Base-by-base conservation (phyloP, 169 alveolate genomes). In the Plasmodium cynomolgi region DNA sequence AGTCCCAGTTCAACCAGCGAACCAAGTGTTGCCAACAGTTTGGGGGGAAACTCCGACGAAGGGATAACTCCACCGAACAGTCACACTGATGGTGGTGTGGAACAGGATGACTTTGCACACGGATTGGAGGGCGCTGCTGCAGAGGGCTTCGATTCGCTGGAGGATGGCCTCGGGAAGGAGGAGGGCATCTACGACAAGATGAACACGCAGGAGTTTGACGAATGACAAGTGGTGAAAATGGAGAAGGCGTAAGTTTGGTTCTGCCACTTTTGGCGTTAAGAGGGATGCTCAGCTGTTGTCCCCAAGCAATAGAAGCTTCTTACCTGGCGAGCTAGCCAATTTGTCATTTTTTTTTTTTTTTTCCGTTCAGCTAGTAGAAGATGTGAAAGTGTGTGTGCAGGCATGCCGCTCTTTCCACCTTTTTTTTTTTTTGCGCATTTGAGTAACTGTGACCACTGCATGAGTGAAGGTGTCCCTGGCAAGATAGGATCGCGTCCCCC, bases 191-290 rank as follows among this genome's bases (percentile, higher is more conserved):
- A 85, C 31, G 93, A 85, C 77, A 85, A 85, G 71, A 85, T 85
- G 93, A 85, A 85, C 58, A 37, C 84, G 26, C 93, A 85, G 39
- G 93, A 85, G 68, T 85, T 85, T 75, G 93, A 85, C 20, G 93
- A 85, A 20, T 85, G 56, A 84, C 31, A 33, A 33, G 13, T 33
- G 41, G 41, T n/a, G 37, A 54, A 26, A 13, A 15, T 6, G 33
- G 31, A 82, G 6, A 50, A 20, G 15, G 15, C 31, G 86, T 39
- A 81, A 23, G 41, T 26, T 47, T 17, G 23, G 23, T 33, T 39
- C 47, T 26, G 20, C 26, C 6, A 29, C 29, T 11, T 26, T 7
- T 79, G 15, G 29, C 13, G 1, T 81, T 41, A 81, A 73, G 77
- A 50, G 33, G 75, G 56, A 50, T 81, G 73, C 62, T 41, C 34